Evolutionary conservation across 257 asterid genomes (phyloP).

Genomic region (Asclepias syriaca): DNA sequence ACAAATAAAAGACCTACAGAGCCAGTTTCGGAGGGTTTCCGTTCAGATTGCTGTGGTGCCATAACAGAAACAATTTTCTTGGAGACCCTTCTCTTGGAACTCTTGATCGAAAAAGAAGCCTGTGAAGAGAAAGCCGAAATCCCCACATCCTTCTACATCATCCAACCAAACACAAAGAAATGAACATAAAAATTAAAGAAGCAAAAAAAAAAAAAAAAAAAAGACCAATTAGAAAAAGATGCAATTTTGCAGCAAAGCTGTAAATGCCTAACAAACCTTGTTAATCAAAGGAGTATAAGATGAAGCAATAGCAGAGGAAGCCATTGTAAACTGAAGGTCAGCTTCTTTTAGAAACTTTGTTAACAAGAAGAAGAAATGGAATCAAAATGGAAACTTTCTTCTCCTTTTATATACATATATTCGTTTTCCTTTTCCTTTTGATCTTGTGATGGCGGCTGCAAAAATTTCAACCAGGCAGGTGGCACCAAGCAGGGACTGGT

Average conservation of each 20-base stretch:
- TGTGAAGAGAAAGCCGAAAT: slow-evolving; percentile 44
- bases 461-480: neutral
- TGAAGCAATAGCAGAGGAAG: slow-evolving; percentile 50
- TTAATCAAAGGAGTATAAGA: slow-evolving; percentile 36
- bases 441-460: neutral
- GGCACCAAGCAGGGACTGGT: neutral
- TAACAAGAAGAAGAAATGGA: neutral
- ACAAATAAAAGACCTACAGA: slow-evolving; percentile 28
- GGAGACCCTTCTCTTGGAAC: slow-evolving; percentile 36
- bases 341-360: neutral
- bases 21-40: slow-evolving; percentile 74
- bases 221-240: neutral
- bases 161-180: slow-evolving; percentile 3
- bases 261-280: slow-evolving; percentile 32
- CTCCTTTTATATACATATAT: neutral
- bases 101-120: slow-evolving; percentile 34
- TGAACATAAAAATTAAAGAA: neutral
- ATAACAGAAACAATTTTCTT: slow-evolving; percentile 62
- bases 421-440: neutral
- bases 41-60: slow-evolving; percentile 74
- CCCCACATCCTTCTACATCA: slow-evolving; percentile 55
- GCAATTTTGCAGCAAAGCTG: neutral
- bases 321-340: slow-evolving; percentile 28
- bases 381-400: neutral
- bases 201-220: neutral